Evolutionary conservation across 23 red algal genomes (phyloP).

Genomic region (Gracilaria domingensis): DNA sequence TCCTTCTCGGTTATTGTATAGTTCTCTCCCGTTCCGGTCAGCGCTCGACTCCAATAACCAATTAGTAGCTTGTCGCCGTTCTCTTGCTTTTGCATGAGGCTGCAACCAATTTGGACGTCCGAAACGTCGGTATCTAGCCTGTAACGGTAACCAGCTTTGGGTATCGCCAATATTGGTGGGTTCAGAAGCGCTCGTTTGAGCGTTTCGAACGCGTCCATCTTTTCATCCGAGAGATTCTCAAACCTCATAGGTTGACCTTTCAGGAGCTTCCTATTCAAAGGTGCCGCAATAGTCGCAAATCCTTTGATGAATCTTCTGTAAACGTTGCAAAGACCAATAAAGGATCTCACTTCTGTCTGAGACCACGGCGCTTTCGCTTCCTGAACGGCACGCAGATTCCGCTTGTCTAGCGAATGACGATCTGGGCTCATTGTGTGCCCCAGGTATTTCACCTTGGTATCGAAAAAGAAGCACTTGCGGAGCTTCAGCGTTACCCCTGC

Average conservation of each 20-base stretch:
- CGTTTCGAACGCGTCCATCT: slow-evolving; percentile 5
- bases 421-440: slow-evolving; percentile 47
- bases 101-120: slow-evolving; percentile 7
- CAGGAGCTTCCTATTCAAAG: neutral
- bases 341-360: slow-evolving; percentile 42
- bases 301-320: slow-evolving; percentile 51
- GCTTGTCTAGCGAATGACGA: neutral
- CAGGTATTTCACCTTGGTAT: slow-evolving; percentile 19
- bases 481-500: slow-evolving; percentile 25
- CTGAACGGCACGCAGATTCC: slow-evolving; percentile 26
- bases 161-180: slow-evolving; percentile 25
- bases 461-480: slow-evolving; percentile 31
- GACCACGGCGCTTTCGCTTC: neutral
- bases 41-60: slow-evolving; percentile 21
- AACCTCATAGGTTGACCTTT: neutral
- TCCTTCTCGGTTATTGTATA: slow-evolving; percentile 40
- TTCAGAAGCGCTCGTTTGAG: neutral
- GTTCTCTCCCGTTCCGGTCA: neutral
- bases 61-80: slow-evolving; percentile 35
- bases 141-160: slow-evolving; percentile 14
- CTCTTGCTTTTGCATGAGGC: slow-evolving; percentile 22
- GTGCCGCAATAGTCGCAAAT: slow-evolving; percentile 41
- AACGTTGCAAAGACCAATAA: slow-evolving; percentile 21
- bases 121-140: slow-evolving; percentile 11
- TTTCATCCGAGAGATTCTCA: neutral